Conservation (phyloP, 2,329 filamentous ascomycete species). For the Ramularia endophylla region DNA sequence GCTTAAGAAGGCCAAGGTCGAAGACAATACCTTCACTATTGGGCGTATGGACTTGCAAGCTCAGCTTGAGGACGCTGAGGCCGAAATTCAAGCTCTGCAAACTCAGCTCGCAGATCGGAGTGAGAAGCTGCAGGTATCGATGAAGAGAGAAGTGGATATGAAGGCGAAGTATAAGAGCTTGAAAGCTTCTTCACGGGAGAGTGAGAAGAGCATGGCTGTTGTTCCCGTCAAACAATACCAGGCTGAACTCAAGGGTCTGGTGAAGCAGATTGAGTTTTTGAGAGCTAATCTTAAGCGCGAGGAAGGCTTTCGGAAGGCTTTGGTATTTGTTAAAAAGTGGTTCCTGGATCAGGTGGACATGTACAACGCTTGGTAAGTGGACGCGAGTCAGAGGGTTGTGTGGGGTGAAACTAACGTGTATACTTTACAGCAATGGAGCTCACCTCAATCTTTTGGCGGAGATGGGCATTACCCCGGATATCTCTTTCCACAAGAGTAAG, state of each 20-base stretch:
- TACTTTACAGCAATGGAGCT: constrained; percentile 78
- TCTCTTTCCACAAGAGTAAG: constrained; percentile 38
- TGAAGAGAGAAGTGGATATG: constrained; percentile 32
- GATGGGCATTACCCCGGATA: constrained; percentile 63
- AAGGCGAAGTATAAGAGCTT: constrained; percentile 27
- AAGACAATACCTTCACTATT: constrained; percentile 28
- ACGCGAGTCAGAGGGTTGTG: not conserved
- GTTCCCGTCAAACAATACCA: constrained; percentile 61
- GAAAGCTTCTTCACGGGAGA: constrained; percentile 18
- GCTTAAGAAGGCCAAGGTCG: constrained; percentile 24
- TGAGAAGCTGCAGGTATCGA: constrained; percentile 24
- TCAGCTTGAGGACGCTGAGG: constrained; percentile 34
- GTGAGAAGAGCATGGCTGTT: constrained; percentile 49
- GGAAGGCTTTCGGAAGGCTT: constrained; percentile 69
- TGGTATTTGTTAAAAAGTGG: constrained; percentile 82
- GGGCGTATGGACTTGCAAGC: constrained; percentile 34
- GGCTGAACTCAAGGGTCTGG: constrained; percentile 73
- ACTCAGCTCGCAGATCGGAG: constrained; percentile 30
- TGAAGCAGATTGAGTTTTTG: constrained; percentile 87
- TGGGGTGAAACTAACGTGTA: constrained; percentile 9
- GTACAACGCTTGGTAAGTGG: constrained; percentile 80
- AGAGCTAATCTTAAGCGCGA: constrained; percentile 76
- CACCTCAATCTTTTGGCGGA: constrained; percentile 79
- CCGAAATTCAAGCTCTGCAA: constrained; percentile 36
- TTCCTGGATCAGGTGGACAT: constrained; percentile 73